Evolutionary conservation across 768 basidiomycete species (phyloP), one percentile per base, ranked within the genome.

Genomic region (Amanita fuliginea): DNA sequence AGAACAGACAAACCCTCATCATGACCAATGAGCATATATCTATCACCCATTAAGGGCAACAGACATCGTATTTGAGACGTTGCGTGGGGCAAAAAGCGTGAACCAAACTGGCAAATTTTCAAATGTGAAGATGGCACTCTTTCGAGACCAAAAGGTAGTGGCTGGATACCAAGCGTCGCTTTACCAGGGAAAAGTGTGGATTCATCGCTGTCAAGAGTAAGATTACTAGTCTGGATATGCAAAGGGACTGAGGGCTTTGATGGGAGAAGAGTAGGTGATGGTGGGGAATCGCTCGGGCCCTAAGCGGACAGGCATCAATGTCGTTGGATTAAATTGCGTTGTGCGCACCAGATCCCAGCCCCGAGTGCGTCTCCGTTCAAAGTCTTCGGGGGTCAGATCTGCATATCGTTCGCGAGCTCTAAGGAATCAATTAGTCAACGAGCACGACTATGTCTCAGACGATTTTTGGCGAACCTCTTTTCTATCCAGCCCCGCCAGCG

Each of bases 401-500:
- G 67, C 65, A 61, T 88, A 88, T 33, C 89, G 75, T 57, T 90
- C 88, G n/a, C 87, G 86, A 13, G 89, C 89, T 64, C 88, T 91
- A n/a, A 26, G 46, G 33, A 36, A 24, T n/a, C 6, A 13, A 88
- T 30, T 88, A 75, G 55, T n/a, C n/a, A n/a, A n/a, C n/a, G n/a
- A n/a, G 89, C 88, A n/a, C 86, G 86, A 14, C 87, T 86, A 13
- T 86, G 89, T 30, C 10, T 30, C 18, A 24, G 16, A 18, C 18
- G 34, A 10, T 16, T 21, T 7, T 16, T 1, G 8, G n/a, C 66
- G 43, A 55, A 83, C 87, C 88, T 75, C 64, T 91, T 92, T 68
- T 92, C 88, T 49, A 92, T 85, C 88, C 88, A 92, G 5, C 80
- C 78, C 60, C 74, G 77, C 88, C 88, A 92, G 51, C 88, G 71